Evolutionary conservation across 768 basidiomycete species (phyloP).

Genomic region (Gloeopeniophorella convolvens): DNA sequence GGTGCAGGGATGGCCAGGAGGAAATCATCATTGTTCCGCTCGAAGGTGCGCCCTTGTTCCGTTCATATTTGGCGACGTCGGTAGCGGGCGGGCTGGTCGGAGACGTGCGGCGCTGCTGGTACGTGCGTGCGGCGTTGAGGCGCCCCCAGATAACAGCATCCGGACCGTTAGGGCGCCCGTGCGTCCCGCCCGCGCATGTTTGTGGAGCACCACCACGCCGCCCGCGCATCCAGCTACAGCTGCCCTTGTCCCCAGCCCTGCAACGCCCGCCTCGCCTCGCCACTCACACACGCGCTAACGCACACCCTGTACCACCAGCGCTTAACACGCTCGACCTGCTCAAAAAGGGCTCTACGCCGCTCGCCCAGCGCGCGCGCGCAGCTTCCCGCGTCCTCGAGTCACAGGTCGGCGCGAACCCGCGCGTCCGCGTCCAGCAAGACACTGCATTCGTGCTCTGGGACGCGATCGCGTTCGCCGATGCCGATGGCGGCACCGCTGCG

Average conservation of each 20-base stretch:
- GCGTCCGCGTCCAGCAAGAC: slow-evolving; percentile 76
- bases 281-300: too few species aligned
- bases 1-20: slow-evolving; percentile 70
- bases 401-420: slow-evolving; percentile 75
- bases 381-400: slow-evolving; percentile 87
- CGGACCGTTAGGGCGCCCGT: too few species aligned
- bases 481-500: slow-evolving; percentile 15
- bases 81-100: too few species aligned
- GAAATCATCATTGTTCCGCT: slow-evolving; percentile 81
- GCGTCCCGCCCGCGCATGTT: too few species aligned
- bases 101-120: too few species aligned
- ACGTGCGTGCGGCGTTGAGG: too few species aligned
- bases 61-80: background rate
- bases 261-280: background rate
- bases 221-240: too few species aligned
- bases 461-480: slow-evolving; percentile 48
- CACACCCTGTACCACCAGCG: slow-evolving; percentile 46
- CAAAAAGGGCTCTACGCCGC: slow-evolving; percentile 78
- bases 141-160: too few species aligned
- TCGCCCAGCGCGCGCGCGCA: slow-evolving; percentile 77
- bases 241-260: too few species aligned
- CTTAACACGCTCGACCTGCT: slow-evolving; percentile 87
- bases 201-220: too few species aligned
- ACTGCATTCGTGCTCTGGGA: slow-evolving; percentile 84
- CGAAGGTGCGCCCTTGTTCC: slow-evolving; percentile 55